Base-by-base conservation (phyloP, 495 filamentous ascomycete species). In the Aspergillus homomorphus region DNA sequence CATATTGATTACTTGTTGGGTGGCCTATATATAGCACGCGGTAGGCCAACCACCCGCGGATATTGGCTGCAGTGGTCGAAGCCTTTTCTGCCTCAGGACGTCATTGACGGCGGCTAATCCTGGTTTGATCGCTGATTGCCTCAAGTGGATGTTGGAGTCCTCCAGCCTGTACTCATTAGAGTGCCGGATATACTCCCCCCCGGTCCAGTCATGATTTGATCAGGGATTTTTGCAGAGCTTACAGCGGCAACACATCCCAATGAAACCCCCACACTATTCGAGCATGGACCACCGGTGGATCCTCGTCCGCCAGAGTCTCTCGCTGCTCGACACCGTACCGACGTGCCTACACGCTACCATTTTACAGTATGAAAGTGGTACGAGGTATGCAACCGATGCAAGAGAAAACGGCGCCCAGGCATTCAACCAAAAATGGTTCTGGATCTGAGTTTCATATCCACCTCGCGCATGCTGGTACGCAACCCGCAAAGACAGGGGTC, bases 91-190 rank as follows among this genome's bases (percentile, higher is more conserved):
- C 33, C 33, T 38, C 33, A 38, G 33, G 56, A 61, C 49, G 59
- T 60, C 58, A 53, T 18, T 24, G 44, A 42, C 50, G 43, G 57
- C 57, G 51, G 57, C 57, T 59, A 59, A 59, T 53, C 57, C 49
- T 51, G 48, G 48, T 16, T 51, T 28, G 28, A 51, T 28, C 18
- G 48, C 15, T 18, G 48, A 8, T 26, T 38, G 33, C 33, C 33
- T 38, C 33, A 38, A 2, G 7, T 14, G 6, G 2, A 12, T 12
- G 33, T 12, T 38, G 9, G 26, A 28, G 4, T 38, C 8, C 33
- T 38, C 33, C 33, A 2, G 2, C 2, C 4, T 38, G 12, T 38
- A 9, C 9, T 4, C 26, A 28, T 3, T 28, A 28, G 9, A 28
- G 4, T 28, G 26, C 26, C 33, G 33, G 12, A 7, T 38, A 38